phyloP scores from a whole-genome alignment of 2,329 filamentous ascomycete genomes.

The Beauveria sp. region DNA sequence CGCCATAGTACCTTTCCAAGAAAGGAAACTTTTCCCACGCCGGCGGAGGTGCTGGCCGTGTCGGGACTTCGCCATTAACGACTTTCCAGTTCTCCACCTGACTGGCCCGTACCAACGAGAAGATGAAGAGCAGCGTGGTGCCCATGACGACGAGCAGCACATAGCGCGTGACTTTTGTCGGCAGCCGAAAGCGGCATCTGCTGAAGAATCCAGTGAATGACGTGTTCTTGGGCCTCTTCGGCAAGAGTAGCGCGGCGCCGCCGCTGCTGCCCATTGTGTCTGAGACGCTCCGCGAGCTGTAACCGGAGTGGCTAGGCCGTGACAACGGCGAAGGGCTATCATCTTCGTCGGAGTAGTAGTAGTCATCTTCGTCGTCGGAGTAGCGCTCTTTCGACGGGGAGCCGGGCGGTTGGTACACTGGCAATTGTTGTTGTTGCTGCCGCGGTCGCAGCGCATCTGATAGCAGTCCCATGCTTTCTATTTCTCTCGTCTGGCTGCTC shows the following conservation, averaged over 20 bases:
- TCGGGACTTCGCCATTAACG: conserved; percentile 41
- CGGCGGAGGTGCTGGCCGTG: conserved; percentile 52
- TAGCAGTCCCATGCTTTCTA: conserved; percentile 40
- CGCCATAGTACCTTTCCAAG: conserved; percentile 82
- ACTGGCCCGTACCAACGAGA: conserved; percentile 66
- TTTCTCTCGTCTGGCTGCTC: not conserved
- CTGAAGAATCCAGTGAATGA: conserved; percentile 16
- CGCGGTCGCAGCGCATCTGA: conserved; percentile 41
- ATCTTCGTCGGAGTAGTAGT: conserved; percentile 37
- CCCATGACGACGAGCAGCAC: conserved; percentile 65
- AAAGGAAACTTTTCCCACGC: conserved; percentile 83
- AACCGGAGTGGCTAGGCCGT: conserved; percentile 34
- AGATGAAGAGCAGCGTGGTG: conserved; percentile 67
- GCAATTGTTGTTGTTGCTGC: conserved; percentile 32
- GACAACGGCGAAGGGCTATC: conserved; percentile 34
- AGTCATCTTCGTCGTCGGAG: conserved; percentile 44
- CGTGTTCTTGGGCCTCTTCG: conserved; percentile 25
- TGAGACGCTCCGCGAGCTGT: conserved; percentile 47
- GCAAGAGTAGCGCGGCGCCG: conserved; percentile 30
- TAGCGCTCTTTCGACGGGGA: conserved; percentile 41
- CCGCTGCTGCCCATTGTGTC: conserved; percentile 30
- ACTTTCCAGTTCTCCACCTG: conserved; percentile 58
- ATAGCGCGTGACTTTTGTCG: conserved; percentile 67
- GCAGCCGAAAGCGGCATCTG: conserved; percentile 52
- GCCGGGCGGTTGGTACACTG: conserved; percentile 41